Evolutionary conservation across 352 stramenopile genomes (phyloP).

Genomic region (Globisporangium takayamanum): DNA sequence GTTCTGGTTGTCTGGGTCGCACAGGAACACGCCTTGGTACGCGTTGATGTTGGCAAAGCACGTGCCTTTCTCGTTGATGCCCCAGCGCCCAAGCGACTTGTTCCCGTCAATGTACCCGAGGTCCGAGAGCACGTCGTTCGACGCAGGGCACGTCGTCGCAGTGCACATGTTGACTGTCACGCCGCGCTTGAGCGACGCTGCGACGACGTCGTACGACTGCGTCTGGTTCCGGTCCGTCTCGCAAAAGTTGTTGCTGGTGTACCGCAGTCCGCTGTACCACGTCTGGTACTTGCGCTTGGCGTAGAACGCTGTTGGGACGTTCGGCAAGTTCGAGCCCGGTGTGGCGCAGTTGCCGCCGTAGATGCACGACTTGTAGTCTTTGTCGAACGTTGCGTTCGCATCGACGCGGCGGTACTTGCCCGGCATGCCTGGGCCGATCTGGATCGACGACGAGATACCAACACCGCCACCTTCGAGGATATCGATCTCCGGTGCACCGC

Average conservation of each 20-base stretch:
- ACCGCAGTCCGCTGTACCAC: conserved; percentile 56
- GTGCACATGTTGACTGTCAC: conserved; percentile 47
- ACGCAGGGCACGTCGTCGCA: conserved; percentile 33
- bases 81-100: conserved; percentile 36
- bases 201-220: conserved; percentile 42
- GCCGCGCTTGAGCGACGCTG: conserved; percentile 30
- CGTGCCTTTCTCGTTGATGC: conserved; percentile 61
- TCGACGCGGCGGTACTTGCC: conserved; percentile 35
- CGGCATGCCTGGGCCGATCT: conserved; percentile 60
- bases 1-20: conserved; percentile 57
- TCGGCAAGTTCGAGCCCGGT: conserved; percentile 43
- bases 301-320: conserved; percentile 45
- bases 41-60: conserved; percentile 57
- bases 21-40: conserved; percentile 58
- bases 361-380: conserved; percentile 25
- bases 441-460: conserved; percentile 68
- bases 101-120: conserved; percentile 44
- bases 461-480: conserved; percentile 85
- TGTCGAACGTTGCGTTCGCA: conserved; percentile 25
- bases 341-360: conserved; percentile 39
- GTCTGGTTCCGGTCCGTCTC: conserved; percentile 17
- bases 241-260: conserved; percentile 56
- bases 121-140: conserved; percentile 49
- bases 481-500: conserved; percentile 94
- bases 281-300: conserved; percentile 26